Base-by-base conservation (phyloP, 2,329 filamentous ascomycete species). In the Fusarium lyarnte region DNA sequence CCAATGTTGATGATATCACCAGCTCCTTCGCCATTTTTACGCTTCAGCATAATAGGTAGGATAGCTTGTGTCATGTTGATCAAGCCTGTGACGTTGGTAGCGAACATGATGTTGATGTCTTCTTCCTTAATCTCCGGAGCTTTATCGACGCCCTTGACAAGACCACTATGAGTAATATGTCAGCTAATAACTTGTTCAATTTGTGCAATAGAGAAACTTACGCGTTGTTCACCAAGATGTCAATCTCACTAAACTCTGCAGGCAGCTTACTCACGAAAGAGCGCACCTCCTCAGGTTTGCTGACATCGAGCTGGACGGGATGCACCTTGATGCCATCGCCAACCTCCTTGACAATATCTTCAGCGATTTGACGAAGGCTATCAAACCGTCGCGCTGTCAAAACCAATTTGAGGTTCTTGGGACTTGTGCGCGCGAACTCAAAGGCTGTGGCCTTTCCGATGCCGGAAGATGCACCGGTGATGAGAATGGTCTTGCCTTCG, bases 31-130 rank as follows among this genome's bases (percentile, higher is more conserved):
- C 92, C 92, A 61, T 95, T 87, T 79, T 83, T 89, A 82, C 88
- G 93, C 78, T 89, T 86, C 82, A 94, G 91, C 87, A 95, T 96
- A 77, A 93, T 90, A 39, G 93, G 90, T 17, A 98, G 82, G 45
- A 97, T 86, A 36, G 93, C 93, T 85, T 99, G 96, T 1, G 95
- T 98, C 92, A 98, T 94, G 85, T 95, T 93, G 85, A 99, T 97
- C 35, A 99, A 86, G 25, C 95, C 96, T 3, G 92, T 96, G 54
- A 98, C 95, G 80, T 99, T 99, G 62, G 96, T 98, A 55, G 89
- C 85, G 78, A 98, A 94, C 94, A 98, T 98, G 80, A 91, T 78
- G 76, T 93, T 87, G 75, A 97, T 92, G 83, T 99, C 95, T 61
- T 91, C 90, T 76, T 93, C 87, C n/a, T 86, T 87, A 79, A 99